Evolutionary conservation across 495 filamentous ascomycete genomes (phyloP).

Genomic region (Penicillium paxilli): DNA sequence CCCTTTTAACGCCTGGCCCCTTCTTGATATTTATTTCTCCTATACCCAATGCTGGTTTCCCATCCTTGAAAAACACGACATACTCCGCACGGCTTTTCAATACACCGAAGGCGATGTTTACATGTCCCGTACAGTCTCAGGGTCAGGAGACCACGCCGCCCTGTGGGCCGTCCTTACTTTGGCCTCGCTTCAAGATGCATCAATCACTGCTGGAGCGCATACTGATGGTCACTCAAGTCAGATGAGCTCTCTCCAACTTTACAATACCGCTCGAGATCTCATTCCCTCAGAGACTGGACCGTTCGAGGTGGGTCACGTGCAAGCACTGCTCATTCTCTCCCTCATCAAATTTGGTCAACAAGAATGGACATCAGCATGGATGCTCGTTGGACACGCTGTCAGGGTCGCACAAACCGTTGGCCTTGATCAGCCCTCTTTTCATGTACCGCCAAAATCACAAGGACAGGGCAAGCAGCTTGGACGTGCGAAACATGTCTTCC

Average conservation of each 20-base stretch:
- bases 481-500: slow-evolving; percentile 51
- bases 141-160: slow-evolving; percentile 57
- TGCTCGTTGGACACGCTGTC: slow-evolving; percentile 61
- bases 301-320: slow-evolving; percentile 59
- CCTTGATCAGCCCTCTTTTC: slow-evolving; percentile 26
- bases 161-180: slow-evolving; percentile 63
- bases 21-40: slow-evolving; percentile 72
- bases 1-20: slow-evolving; percentile 50
- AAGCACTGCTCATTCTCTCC: slow-evolving; percentile 61
- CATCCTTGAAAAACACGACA: slow-evolving; percentile 67
- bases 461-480: slow-evolving; percentile 24
- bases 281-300: slow-evolving; percentile 55
- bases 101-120: slow-evolving; percentile 41
- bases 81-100: slow-evolving; percentile 51
- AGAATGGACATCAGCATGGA: slow-evolving; percentile 54
- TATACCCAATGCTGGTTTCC: slow-evolving; percentile 76
- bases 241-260: slow-evolving; percentile 40
- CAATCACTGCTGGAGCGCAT: slow-evolving; percentile 38
- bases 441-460: slow-evolving; percentile 3
- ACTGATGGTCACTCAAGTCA: slow-evolving; percentile 14
- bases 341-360: slow-evolving; percentile 58
- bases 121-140: slow-evolving; percentile 24
- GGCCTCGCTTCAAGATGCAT: slow-evolving; percentile 48
- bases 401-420: slow-evolving; percentile 53
- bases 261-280: slow-evolving; percentile 52